Evolutionary conservation across 441 rosid species (phyloP).

Genomic region (Populus hybrid): DNA sequence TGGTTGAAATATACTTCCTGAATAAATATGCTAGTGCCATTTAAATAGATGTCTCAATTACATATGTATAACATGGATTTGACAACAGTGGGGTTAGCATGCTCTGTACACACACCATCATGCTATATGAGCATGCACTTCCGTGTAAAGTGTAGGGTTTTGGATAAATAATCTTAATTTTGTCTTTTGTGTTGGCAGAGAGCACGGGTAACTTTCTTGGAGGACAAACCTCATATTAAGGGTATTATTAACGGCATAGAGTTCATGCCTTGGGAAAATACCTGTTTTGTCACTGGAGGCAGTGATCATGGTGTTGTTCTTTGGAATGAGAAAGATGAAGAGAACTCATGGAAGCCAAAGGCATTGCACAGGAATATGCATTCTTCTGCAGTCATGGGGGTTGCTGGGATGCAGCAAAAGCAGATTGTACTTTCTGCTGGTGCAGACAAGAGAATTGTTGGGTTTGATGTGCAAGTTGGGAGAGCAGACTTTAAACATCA

Average conservation of each 20-base stretch:
- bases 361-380: constrained; percentile 67
- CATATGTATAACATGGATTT: not conserved
- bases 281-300: constrained; percentile 81
- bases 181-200: constrained; percentile 44
- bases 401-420: constrained; percentile 83
- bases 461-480: constrained; percentile 67
- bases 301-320: constrained; percentile 83
- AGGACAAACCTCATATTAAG: constrained; percentile 78
- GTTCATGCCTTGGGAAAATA: constrained; percentile 81
- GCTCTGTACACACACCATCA: not conserved
- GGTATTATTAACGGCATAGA: constrained; percentile 77
- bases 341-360: constrained; percentile 73
- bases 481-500: constrained; percentile 76
- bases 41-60: constrained; percentile 8
- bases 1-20: not conserved
- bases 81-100: not conserved
- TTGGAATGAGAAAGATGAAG: constrained; percentile 67
- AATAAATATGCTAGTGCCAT: not conserved
- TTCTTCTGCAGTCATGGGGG: constrained; percentile 96
- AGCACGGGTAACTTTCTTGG: constrained; percentile 59
- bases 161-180: not conserved
- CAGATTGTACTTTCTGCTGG: constrained; percentile 77
- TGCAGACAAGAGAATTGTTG: constrained; percentile 74
- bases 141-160: not conserved
- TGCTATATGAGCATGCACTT: not conserved